These are phyloP conservation scores for Botrytis pseudocinerea DNA, from an alignment of 2,329 filamentous ascomycete genomes.

Conservation along the genomic window DNA sequence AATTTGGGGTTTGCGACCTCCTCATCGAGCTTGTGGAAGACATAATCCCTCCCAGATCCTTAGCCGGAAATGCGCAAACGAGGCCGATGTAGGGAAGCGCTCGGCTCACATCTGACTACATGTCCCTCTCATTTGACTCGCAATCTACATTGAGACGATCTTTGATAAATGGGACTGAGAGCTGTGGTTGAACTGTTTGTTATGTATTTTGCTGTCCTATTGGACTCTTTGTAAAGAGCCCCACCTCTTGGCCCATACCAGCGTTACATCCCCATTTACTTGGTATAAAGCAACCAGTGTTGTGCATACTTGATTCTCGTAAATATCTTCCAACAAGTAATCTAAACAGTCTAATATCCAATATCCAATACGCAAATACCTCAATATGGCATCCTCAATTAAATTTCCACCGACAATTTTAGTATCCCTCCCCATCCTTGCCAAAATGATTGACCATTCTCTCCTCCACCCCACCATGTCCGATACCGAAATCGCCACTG, in stretches of 20 bases:
- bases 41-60: neutral
- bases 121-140: neutral
- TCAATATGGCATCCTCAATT: neutral
- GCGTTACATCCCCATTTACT: neutral
- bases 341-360: neutral
- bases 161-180: neutral
- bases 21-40: neutral
- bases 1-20: neutral
- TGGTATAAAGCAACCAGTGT: neutral
- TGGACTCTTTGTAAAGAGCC: neutral
- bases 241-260: neutral
- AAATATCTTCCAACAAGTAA: neutral
- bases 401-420: constrained; percentile 37
- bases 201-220: neutral
- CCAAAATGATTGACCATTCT: constrained; percentile 61
- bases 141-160: neutral
- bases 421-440: constrained; percentile 50
- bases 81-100: neutral
- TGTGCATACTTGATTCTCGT: neutral
- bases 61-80: neutral
- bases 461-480: constrained; percentile 63
- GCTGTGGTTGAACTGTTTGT: neutral
- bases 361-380: neutral
- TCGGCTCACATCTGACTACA: neutral
- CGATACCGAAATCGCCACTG: constrained; percentile 52